Base-by-base conservation (phyloP, 352 stramenopile species). In the Globisporangium carolinianum region DNA sequence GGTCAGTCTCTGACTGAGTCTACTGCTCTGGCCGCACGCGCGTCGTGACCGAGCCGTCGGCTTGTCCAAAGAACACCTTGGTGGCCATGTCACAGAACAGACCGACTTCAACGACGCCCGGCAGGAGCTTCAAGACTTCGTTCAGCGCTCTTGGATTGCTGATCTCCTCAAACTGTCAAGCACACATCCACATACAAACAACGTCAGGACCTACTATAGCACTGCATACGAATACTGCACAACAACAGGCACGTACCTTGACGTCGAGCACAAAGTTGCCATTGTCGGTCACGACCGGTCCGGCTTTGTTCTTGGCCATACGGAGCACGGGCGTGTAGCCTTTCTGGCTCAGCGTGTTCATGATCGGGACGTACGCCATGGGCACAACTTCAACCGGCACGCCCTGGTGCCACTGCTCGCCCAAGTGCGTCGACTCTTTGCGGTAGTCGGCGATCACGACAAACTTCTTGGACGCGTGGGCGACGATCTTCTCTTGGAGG, bases 231-330 rank as follows among this genome's bases (percentile, higher is more conserved):
- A 0, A 15, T 10, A 51, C 18, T 17, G 11, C 17, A 32, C 0
- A 8, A 18, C 7, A 15, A n/a, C 6, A 39, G 5, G 32, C 5
- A 67, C 57, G 36, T 62, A 79, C 71, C 52, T 92, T 79, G 17
- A 90, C 81, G 58, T 96, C 87, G n/a, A 96, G 68, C 41, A 96
- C 83, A 53, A 96, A 94, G 69, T 96, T 96, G 63, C 87, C 86
- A 59, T 98, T 98, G 86, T 99, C 97, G 9, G 97, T 99, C 32
- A 99, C 88, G 47, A 98, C 96, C 37, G 97, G 97, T 43, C 98
- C 94, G 63, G 87, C 87, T 72, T 96, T 99, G 79, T 65, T 77
- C 71, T 89, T 85, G 62, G 82, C 84, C 84, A 94, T 94, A 45
- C 84, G 84, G 46, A 94, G 70, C 58, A 90, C 73, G 0, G 80